These are phyloP conservation scores for Neocatenulostroma microsporum DNA, from an alignment of 2,329 filamentous ascomycete genomes.

Conservation along the genomic window DNA sequence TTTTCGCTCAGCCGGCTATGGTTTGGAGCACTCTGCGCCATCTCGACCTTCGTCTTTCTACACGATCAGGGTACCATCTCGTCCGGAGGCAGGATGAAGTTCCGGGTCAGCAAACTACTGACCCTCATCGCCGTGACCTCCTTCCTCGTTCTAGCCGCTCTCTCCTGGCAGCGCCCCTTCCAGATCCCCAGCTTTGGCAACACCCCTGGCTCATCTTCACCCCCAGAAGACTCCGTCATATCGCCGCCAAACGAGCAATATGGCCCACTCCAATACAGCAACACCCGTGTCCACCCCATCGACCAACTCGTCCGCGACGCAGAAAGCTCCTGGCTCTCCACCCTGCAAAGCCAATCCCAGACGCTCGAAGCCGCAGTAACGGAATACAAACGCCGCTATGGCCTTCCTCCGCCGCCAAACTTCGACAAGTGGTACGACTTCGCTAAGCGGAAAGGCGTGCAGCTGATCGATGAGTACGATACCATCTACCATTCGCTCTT, in stretches of 20 bases:
- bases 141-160: constrained; percentile 30
- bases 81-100: constrained; percentile 25
- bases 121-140: constrained; percentile 30
- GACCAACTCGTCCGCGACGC: constrained; percentile 39
- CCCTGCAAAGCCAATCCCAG: constrained; percentile 52
- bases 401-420: constrained; percentile 74
- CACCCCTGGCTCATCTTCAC: constrained; percentile 2
- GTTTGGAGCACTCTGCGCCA: constrained; percentile 25
- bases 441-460: constrained; percentile 63
- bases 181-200: constrained; percentile 4
- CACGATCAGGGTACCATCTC: constrained; percentile 22
- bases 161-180: constrained; percentile 24
- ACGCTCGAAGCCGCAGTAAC: constrained; percentile 67
- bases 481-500: constrained; percentile 71
- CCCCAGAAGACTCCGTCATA: background rate
- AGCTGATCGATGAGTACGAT: constrained; percentile 90
- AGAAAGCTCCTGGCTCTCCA: constrained; percentile 34
- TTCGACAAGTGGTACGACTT: constrained; percentile 95
- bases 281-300: constrained; percentile 39
- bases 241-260: constrained; percentile 18
- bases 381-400: constrained; percentile 77
- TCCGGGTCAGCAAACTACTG: constrained; percentile 33
- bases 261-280: constrained; percentile 31
- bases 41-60: constrained; percentile 23
- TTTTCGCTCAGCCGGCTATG: constrained; percentile 25